Evolutionary conservation across 768 basidiomycete species (phyloP), one percentile per base, ranked within the genome.

Genomic region (Boletellus sp.): DNA sequence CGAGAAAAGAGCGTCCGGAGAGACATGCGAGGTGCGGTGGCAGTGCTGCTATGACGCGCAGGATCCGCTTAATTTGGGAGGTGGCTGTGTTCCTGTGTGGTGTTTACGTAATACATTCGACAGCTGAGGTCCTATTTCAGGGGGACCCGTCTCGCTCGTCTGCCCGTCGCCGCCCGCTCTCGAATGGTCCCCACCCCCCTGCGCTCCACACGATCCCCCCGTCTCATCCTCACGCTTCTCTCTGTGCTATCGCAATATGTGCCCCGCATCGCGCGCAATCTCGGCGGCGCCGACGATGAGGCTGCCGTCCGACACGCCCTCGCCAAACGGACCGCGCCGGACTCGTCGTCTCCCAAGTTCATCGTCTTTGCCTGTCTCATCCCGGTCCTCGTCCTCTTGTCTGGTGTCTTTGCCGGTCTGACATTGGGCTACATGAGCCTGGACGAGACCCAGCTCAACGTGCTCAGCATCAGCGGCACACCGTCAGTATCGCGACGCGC

Each of bases 361-460:
- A 64, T 76, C 58, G 62, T 71, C 50, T 74, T 73, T 52, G 73
- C 72, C 8, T 67, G 70, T 60, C 84, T 94, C 70, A 92, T 94
- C 38, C 92, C 92, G 45, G 63, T 92, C 31, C 84, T 93, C 59
- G 92, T 94, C 45, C 64, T 91, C 42, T 62, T 87, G 55, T 92
- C 87, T 51, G 91, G 91, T 64, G 59, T 92, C 51, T 93, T 94
- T 79, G 91, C 91, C 77, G 89, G 93, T 68, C 74, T 94, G 57
- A 94, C 93, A 50, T 74, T 94, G 40, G 92, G 92, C 31, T 94
- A 91, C 68, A 93, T 94, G 87, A 88, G 85, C 58, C 77, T 94
- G 66, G 92, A 95, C 69, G 88, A 88, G 68, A 94, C 92, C 35
- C 91, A 94, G 75, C 79, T 95, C 37, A 85, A 87, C 62, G 93